Evolutionary conservation across 1,284 basidiomycete species (phyloP).

Genomic region (Austropuccinia psidii): DNA sequence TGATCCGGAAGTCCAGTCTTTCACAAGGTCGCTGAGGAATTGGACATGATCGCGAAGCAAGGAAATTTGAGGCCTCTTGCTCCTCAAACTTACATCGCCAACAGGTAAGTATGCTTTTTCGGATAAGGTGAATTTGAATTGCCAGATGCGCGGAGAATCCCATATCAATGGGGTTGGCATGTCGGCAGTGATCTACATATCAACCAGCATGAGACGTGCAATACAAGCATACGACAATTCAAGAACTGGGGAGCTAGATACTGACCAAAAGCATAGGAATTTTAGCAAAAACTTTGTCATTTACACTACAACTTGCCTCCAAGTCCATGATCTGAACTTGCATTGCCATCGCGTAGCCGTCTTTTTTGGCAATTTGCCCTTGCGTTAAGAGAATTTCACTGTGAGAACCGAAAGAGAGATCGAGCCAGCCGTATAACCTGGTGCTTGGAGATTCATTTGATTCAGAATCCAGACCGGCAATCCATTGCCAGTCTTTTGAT

Average conservation of each 20-base stretch:
- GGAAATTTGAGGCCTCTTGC: constrained; percentile 59
- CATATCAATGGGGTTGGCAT: constrained; percentile 53
- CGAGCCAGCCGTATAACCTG: constrained; percentile 62
- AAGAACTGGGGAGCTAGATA: not conserved
- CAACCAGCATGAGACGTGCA: constrained; percentile 21
- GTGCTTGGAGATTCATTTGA: not conserved
- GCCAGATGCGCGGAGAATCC: constrained; percentile 64
- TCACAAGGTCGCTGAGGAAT: constrained; percentile 77
- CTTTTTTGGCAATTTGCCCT: constrained; percentile 64
- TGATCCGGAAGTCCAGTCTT: constrained; percentile 77
- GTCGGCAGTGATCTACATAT: constrained; percentile 46
- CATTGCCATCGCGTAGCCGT: constrained; percentile 68
- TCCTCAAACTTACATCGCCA: not conserved
- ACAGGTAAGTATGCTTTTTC: not conserved
- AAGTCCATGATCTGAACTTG: constrained; percentile 74
- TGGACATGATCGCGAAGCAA: constrained; percentile 83
- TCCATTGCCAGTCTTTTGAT: constrained; percentile 57
- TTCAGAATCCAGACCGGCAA: not conserved
- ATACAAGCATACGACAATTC: not conserved
- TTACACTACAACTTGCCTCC: constrained; percentile 71
- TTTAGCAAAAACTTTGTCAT: constrained; percentile 66
- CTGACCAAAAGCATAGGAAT: constrained; percentile 60
- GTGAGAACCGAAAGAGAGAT: constrained; percentile 64
- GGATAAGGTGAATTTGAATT: constrained; percentile 61
- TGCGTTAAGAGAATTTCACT: constrained; percentile 75